phyloP scores from a whole-genome alignment of 179 eudicot species.

The Monotropa hypopitys region DNA sequence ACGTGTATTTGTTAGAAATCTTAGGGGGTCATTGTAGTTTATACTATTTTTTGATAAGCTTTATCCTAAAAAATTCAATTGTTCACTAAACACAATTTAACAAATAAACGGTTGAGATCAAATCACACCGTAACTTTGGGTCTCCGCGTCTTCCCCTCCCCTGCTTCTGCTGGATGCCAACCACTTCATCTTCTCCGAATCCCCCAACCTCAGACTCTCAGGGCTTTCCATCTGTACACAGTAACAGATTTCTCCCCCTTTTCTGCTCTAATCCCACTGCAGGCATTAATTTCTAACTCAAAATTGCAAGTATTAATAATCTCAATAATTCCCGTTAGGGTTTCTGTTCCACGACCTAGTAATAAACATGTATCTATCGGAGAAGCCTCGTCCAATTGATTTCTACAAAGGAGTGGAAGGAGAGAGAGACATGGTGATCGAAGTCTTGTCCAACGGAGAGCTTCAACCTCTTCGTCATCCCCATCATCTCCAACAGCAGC shows the following conservation, averaged over 20 bases:
- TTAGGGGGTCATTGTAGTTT: too few species aligned
- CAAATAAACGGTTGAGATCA: too few species aligned
- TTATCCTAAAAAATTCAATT: too few species aligned
- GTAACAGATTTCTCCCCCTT: too few species aligned
- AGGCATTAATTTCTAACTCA: background rate
- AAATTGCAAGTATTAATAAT: background rate
- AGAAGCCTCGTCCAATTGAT: slow-evolving; percentile 13
- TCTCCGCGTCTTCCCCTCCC: background rate
- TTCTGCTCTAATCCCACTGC: background rate
- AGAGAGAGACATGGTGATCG: slow-evolving; percentile 9
- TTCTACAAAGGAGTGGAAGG: slow-evolving; percentile 8
- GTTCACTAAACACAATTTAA: too few species aligned
- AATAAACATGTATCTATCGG: slow-evolving; percentile 8
- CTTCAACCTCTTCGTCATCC: background rate
- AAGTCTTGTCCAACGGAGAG: slow-evolving; percentile 10
- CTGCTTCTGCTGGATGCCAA: background rate
- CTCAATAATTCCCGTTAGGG: slow-evolving; percentile 1
- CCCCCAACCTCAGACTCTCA: too few species aligned
- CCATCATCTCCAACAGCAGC: background rate
- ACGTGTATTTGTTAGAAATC: too few species aligned
- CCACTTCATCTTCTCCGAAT: background rate
- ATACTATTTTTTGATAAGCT: too few species aligned
- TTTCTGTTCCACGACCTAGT: background rate
- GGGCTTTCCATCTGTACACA: background rate
- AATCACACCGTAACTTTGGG: too few species aligned